These are phyloP conservation scores for Auricularia auricula-judae DNA, from an alignment of 768 basidiomycete genomes.

Conservation along the genomic window DNA sequence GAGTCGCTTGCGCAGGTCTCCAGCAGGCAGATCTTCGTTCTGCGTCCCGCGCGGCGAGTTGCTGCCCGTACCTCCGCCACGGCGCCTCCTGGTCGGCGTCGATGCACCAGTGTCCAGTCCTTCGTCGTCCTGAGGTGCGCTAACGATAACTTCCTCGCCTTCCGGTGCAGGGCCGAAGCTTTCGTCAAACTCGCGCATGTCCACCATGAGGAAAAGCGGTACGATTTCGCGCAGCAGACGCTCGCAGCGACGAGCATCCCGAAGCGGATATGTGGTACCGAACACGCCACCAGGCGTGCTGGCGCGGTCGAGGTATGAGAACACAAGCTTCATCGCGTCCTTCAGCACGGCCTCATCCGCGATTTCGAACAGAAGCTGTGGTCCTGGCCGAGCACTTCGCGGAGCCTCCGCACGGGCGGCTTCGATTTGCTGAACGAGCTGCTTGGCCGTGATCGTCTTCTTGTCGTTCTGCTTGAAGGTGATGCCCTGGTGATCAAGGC, in stretches of 20 bases:
- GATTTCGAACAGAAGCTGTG: neutral
- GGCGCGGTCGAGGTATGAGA: constrained; percentile 84
- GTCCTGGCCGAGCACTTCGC: constrained; percentile 54
- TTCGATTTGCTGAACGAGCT: constrained; percentile 77
- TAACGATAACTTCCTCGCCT: constrained; percentile 36
- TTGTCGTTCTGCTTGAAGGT: constrained; percentile 87
- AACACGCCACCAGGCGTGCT: constrained; percentile 31
- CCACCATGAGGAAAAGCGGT: constrained; percentile 67
- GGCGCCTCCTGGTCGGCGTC: constrained; percentile 29
- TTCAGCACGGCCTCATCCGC: constrained; percentile 51
- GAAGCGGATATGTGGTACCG: neutral
- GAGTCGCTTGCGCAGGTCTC: constrained; percentile 69
- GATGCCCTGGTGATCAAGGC: constrained; percentile 87
- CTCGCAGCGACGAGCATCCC: constrained; percentile 76
- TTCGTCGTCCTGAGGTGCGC: constrained; percentile 33
- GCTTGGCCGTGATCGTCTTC: constrained; percentile 63
- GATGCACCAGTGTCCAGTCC: constrained; percentile 18
- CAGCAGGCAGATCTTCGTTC: constrained; percentile 23
- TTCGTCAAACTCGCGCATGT: constrained; percentile 57
- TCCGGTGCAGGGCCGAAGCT: constrained; percentile 44
- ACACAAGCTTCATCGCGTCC: constrained; percentile 78
- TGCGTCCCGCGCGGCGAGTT: constrained; percentile 11
- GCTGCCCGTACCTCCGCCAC: constrained; percentile 19
- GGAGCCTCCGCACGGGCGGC: constrained; percentile 73
- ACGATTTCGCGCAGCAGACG: constrained; percentile 66